Base-by-base conservation (phyloP, 2,329 filamentous ascomycete species). In the Penicillium digitatum region DNA sequence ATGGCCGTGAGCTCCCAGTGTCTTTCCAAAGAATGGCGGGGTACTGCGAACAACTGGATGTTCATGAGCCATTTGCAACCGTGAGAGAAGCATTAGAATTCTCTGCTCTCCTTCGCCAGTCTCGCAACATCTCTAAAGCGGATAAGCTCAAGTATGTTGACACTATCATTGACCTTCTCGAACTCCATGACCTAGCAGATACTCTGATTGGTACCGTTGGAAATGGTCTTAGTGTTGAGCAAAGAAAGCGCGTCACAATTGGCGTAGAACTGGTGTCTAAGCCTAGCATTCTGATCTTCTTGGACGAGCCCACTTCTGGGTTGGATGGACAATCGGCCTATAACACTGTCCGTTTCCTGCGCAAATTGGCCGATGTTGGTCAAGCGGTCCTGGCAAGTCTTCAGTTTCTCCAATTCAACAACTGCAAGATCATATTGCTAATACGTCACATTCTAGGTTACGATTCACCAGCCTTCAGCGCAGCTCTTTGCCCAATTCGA, bases 231-330 rank as follows among this genome's bases (percentile, higher is more conserved):
- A 87, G 26, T 1, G 83, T 87, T 3, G 85, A 87, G 69, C 82
- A 87, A 64, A 78, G 82, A 54, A 88, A 88, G 68, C 78, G 85
- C 48, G 73, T 88, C 2, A 88, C 86, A 0, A 88, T 89, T 54
- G 86, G 84, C 47, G 85, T 88, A 3, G 86, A 89, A 63, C 76
- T 88, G 2, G 85, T 84, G 2, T 84, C 86, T 0, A 82, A 87
- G 62, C 86, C 86, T 0, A 81, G 79, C 14, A 76, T 88, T 0
- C 73, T 88, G 1, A 77, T 88, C 35, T 88, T 88, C 72, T 72
- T 88, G 22, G 86, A 88, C 64, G 86, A 88, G 64, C 86, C 86
- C 1, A 88, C 85, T 0, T 84, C 81, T 38, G 85, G 86, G 43
- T 77, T 88, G 1, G 86, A 88, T 66, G 82, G 80, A 7, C 84